Conservation (phyloP, 2,329 filamentous ascomycete species). For the Talaromyces verruculosus region DNA sequence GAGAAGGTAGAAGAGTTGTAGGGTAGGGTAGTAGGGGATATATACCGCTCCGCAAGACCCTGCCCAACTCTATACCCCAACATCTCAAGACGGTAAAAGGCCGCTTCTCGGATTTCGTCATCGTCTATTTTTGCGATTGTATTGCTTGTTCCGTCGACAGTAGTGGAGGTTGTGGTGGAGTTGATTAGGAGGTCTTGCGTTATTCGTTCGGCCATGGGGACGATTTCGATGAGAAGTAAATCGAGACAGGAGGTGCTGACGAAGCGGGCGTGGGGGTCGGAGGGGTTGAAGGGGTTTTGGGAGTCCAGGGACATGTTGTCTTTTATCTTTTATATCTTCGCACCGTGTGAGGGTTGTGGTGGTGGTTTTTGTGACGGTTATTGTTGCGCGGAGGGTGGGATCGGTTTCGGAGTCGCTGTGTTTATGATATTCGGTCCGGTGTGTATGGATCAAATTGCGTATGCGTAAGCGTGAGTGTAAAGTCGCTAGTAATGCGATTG, state of each 20-base stretch:
- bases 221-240: conserved; percentile 92
- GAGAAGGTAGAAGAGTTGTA: neutral
- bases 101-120: conserved; percentile 81
- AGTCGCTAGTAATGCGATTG: neutral
- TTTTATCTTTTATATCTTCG: too few species aligned
- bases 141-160: neutral
- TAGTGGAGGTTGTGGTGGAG: neutral
- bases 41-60: conserved; percentile 86
- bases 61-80: conserved; percentile 90
- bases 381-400: neutral
- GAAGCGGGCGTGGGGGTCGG: conserved; percentile 73
- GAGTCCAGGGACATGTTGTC: conserved; percentile 21
- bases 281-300: conserved; percentile 64
- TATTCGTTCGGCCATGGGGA: conserved; percentile 87
- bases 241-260: conserved; percentile 85
- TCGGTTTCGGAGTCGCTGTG: neutral
- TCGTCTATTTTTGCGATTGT: conserved; percentile 34
- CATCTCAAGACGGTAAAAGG: conserved; percentile 78
- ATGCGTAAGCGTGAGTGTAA: neutral
- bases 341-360: neutral
- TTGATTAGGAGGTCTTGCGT: conserved; percentile 62
- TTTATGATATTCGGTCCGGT: neutral
- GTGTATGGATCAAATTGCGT: neutral
- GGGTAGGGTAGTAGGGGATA: too few species aligned
- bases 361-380: neutral